phyloP scores from a whole-genome alignment of 2,329 filamentous ascomycete genomes.

The Ascocoryne sarcoides region DNA sequence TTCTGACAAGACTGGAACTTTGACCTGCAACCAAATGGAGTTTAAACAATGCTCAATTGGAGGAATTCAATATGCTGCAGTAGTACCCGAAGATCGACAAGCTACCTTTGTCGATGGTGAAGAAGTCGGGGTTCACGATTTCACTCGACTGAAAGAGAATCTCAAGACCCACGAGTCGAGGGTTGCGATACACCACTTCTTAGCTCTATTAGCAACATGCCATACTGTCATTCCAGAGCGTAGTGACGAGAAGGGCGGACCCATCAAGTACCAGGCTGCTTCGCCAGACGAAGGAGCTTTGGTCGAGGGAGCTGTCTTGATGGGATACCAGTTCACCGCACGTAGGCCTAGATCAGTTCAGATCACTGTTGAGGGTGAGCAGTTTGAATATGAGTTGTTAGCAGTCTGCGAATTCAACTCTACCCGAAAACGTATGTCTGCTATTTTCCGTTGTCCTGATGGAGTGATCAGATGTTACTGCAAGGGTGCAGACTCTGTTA shows the following conservation, averaged over 20 bases:
- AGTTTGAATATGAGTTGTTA: slow-evolving; percentile 79
- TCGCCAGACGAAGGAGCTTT: slow-evolving; percentile 97
- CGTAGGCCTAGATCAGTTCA: slow-evolving; percentile 84
- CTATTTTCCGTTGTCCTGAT: slow-evolving; percentile 92
- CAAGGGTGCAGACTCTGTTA: slow-evolving; percentile 97
- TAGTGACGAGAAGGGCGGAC: slow-evolving; percentile 63
- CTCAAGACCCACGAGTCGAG: slow-evolving; percentile 46
- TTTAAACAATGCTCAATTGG: slow-evolving; percentile 92
- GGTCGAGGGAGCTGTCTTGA: slow-evolving; percentile 75
- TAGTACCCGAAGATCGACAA: slow-evolving; percentile 82
- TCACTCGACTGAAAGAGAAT: slow-evolving; percentile 54
- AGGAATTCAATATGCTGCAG: slow-evolving; percentile 87
- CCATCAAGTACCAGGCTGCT: slow-evolving; percentile 95
- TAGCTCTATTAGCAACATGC: slow-evolving; percentile 78
- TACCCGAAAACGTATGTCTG: slow-evolving; percentile 93
- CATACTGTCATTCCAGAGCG: slow-evolving; percentile 96
- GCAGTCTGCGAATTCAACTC: slow-evolving; percentile 99
- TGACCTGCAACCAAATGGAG: slow-evolving; percentile 99
- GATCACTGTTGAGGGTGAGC: slow-evolving; percentile 63
- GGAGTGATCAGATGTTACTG: slow-evolving; percentile 90
- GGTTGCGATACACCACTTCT: slow-evolving; percentile 70
- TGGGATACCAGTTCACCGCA: slow-evolving; percentile 87
- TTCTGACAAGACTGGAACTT: slow-evolving; percentile 92
- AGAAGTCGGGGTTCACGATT: slow-evolving; percentile 63
- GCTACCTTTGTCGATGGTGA: slow-evolving; percentile 69